These are phyloP conservation scores for Tetrastigma voinierianum DNA, from an alignment of 164 flowering plant genomes.

Conservation along the genomic window DNA sequence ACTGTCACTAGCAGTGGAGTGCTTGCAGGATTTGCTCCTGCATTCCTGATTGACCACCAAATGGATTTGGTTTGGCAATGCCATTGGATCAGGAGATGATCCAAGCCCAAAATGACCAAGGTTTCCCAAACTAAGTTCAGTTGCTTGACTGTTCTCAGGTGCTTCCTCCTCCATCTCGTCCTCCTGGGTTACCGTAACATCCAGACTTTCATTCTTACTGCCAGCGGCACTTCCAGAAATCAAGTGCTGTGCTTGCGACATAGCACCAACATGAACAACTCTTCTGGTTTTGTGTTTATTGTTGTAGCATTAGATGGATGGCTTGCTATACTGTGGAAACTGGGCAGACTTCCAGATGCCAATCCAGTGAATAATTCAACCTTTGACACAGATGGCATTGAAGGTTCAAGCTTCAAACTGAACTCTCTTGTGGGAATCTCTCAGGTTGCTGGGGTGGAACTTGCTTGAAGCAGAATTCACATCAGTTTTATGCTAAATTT, in stretches of 20 bases:
- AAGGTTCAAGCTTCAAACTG: conserved; percentile 18
- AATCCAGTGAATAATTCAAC: conserved; percentile 23
- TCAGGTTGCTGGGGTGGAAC: conserved; percentile 22
- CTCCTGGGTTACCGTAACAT: conserved; percentile 46
- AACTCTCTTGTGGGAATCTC: conserved; percentile 14
- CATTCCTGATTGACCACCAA: conserved; percentile 55
- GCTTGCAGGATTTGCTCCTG: conserved; percentile 30
- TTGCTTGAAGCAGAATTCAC: conserved; percentile 13
- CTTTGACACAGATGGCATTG: conserved; percentile 11
- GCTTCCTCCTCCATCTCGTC: conserved; percentile 99
- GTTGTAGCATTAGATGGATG: conserved; percentile 16
- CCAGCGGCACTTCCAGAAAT: conserved; percentile 19
- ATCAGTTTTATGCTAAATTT: conserved; percentile 15
- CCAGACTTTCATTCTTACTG: conserved; percentile 35
- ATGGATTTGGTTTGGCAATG: conserved; percentile 65
- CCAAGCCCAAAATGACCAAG: conserved; percentile 80
- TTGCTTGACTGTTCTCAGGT: conserved; percentile 47
- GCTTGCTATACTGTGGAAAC: conserved; percentile 16
- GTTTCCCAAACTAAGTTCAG: conserved; percentile 51
- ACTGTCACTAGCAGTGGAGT: conserved; percentile 44
- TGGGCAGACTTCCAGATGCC: conserved; percentile 34
- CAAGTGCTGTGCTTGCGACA: conserved; percentile 17
- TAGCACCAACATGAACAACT: conserved; percentile 14
- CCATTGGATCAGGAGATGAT: conserved; percentile 40
- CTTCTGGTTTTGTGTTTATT: conserved; percentile 27